Base-by-base conservation (phyloP, 2,329 filamentous ascomycete species). In the Teratosphaeria pseudoeucalypti region DNA sequence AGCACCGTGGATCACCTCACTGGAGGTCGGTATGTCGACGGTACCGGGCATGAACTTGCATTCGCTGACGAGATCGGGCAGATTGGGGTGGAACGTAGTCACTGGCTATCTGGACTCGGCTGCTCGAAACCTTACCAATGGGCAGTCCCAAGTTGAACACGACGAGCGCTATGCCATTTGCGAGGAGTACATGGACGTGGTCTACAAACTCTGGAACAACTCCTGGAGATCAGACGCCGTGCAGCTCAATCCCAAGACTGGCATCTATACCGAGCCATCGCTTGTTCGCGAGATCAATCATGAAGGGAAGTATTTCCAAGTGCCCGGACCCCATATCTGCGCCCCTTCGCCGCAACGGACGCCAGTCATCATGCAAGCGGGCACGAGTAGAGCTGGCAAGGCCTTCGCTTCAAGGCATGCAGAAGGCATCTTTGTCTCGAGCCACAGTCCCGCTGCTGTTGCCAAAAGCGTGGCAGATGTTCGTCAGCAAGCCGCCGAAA, bases 371-470 rank as follows among this genome's bases (percentile, higher is more conserved):
- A 77, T 89, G 4, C 87, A 90, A 70, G 87, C 87, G 0, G 87
- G 87, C 0, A 86, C 86, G 0, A 87, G 84, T 0, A 81, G 79
- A 56, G 80, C 85, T 0, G 86, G 86, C 2, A 87, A 86, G 69
- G 71, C 74, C 0, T 89, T 90, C 64, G 85, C 85, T 0, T 84
- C 85, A 0, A 82, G 85, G 63, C 85, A 89, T 67, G 87, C 86
- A 0, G 87, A 90, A 67, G 85, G 81, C 2, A 85, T 89, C 57
- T 89, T 80, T 61, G 60, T 80, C 0, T 49, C 43, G 16, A 23
- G n/a, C 19, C 43, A 49, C 43, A 49, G 43, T 11, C 43, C 43
- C 4, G 43, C 43, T 49, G 43, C 43, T 6, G n/a, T 49, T n/a
- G 43, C 43, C 6, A 49, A 49, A 10, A 49, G 19, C 19, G 43